phyloP scores from a whole-genome alignment of 1,139 yeast species.

The Suhomyces chickasaworum region DNA sequence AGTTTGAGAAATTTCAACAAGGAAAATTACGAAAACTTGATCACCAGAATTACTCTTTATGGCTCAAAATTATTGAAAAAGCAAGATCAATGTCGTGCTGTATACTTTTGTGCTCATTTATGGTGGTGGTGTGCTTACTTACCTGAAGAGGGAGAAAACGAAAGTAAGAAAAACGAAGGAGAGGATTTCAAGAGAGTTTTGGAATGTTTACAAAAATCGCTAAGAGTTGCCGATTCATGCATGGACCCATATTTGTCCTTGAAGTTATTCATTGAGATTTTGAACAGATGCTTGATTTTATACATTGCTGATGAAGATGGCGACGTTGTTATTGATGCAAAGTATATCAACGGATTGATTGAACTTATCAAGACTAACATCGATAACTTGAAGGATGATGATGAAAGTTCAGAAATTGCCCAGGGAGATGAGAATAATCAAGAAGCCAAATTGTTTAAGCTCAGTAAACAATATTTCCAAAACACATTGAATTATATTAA shows the following conservation, averaged over 20 bases:
- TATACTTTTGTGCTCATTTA: conserved; percentile 82
- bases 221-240: conserved; percentile 90
- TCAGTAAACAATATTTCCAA: conserved; percentile 49
- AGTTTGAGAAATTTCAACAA: conserved; percentile 55
- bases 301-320: conserved; percentile 85
- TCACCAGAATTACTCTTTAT: conserved; percentile 82
- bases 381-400: conserved; percentile 49
- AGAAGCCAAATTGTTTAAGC: conserved; percentile 37
- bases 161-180: conserved; percentile 15
- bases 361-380: conserved; percentile 81
- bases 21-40: conserved; percentile 76
- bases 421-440: conserved; percentile 27
- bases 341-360: conserved; percentile 82
- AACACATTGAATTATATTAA: conserved; percentile 68
- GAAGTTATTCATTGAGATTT: conserved; percentile 84
- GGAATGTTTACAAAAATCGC: conserved; percentile 60
- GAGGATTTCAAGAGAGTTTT: conserved; percentile 47
- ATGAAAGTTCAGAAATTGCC: conserved; percentile 20
- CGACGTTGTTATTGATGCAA: conserved; percentile 65
- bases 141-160: conserved; percentile 20
- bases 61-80: conserved; percentile 88
- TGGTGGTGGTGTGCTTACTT: conserved; percentile 84
- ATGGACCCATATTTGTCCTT: conserved; percentile 80
- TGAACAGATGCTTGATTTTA: conserved; percentile 82
- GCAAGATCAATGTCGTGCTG: conserved; percentile 93